Evolutionary conservation across 371 early-diverging fungal genomes (phyloP), one percentile per base, ranked within the genome.

Genomic region (Mortierella polycephala): DNA sequence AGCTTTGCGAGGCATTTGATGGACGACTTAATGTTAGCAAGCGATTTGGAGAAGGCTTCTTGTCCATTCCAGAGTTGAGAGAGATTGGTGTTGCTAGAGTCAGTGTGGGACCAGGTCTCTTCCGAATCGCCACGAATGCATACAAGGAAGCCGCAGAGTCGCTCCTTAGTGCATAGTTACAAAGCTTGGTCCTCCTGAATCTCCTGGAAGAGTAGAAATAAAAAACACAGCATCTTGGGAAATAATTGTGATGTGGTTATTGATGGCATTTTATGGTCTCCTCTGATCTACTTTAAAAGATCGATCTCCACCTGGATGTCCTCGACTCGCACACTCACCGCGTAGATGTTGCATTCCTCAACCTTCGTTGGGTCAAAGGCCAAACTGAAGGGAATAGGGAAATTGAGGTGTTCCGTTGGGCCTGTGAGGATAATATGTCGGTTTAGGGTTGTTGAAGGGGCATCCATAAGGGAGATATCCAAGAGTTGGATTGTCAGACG

Each of bases 71-170:
- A 23, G 75, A 75, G 2, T 42, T 75, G 42, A 57, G 60, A 18
- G 66, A 69, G 44, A 64, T 75, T 56, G 75, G 70, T 9, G 75
- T 75, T 3, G 75, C 75, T 5, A 50, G 75, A 9, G 70, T 75
- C 46, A 70, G 71, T 45, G 70, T 75, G 9, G 75, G 75, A 16
- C 75, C 75, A n/a, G 62, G 67, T 50, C 66, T 75, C 30, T 75
- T 57, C 53, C 30, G 21, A 8, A 20, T 55, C 23, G 75, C 75
- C 10, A 66, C 65, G 75, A 62, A 41, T 52, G 70, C 75, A 2
- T 75, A 65, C 75, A 70, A 61, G 62, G 45, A 53, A 11, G 75
- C 70, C 5, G 71, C 75, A 1, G 75, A 75, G 40, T 20, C 51
- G 0, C 18, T 51, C 7, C 51, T 51, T 51, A 3, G 9, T 8